phyloP scores from a whole-genome alignment of 768 basidiomycete species.

The Russula emetica region DNA sequence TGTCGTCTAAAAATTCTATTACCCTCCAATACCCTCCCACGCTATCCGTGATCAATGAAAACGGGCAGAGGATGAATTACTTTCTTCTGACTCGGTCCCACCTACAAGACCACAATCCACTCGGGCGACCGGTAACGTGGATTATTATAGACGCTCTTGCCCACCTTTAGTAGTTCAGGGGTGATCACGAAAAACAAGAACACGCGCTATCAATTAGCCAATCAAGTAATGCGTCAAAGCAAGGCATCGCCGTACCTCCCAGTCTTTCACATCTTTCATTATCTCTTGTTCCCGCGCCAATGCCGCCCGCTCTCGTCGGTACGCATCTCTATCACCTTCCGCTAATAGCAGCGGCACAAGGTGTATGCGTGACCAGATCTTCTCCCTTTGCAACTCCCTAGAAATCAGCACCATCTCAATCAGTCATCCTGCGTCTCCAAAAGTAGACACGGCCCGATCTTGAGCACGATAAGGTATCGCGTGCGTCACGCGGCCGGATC shows the following conservation, averaged over 20 bases:
- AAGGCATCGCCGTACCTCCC: conserved; percentile 67
- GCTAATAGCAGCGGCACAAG: conserved; percentile 88
- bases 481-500: conserved; percentile 58
- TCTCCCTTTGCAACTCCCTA: conserved; percentile 92
- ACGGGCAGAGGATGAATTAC: neutral
- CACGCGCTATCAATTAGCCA: conserved; percentile 28
- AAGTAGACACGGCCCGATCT: conserved; percentile 23
- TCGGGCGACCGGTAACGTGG: conserved; percentile 59
- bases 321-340: conserved; percentile 88
- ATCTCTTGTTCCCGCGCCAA: conserved; percentile 78
- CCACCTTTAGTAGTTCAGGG: conserved; percentile 49
- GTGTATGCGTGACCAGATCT: conserved; percentile 93
- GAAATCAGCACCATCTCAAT: conserved; percentile 10
- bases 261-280: conserved; percentile 90
- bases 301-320: conserved; percentile 75
- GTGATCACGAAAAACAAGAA: conserved; percentile 13
- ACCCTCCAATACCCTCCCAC: too few relatives aligned
- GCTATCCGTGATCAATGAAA: neutral
- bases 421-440: conserved; percentile 20
- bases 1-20: neutral
- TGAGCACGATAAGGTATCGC: conserved; percentile 41
- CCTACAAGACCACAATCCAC: conserved; percentile 56
- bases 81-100: conserved; percentile 10
- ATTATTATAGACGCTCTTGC: conserved; percentile 83
- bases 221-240: conserved; percentile 31